Base-by-base conservation (phyloP, 2,329 filamentous ascomycete genomes). In the Magnaporthiopsis rhizophila region DNA sequence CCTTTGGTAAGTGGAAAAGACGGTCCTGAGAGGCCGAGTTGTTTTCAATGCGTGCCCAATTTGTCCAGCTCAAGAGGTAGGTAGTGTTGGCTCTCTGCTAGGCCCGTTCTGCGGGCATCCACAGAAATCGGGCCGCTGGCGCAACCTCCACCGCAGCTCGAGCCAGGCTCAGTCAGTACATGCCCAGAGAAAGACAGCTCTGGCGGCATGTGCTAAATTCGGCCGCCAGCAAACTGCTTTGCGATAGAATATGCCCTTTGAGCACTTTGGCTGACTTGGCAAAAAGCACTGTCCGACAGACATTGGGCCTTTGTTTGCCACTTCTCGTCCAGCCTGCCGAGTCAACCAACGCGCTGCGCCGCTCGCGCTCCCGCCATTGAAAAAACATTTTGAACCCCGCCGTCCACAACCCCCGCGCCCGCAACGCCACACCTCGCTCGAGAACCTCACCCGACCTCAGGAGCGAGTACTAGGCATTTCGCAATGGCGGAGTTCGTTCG, bases 401-500 rank as follows among this genome's bases (percentile, higher is more conserved):
- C 45, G 45, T 8, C 45, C 45, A 53, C 45, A 53, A 53, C 45
- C 45, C 45, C 45, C 45, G 45, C 45, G 45, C 13, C 45, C 9
- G 6, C 18, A n/a, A n/a, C n/a, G 21, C 45, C 45, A 24, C 21
- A n/a, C 45, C 21, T 11, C 45, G 21, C 18, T n/a, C 45, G 45
- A 53, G 21, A 53, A 45, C 45, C 45, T 53, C 45, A 7, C 18
- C n/a, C 45, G 45, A 53, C 45, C 5, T 53, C 45, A 11, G 45
- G 3, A 53, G 21, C 9, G 45, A 53, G n/a, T 11, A 9, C 45
- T 4, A n/a, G 21, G 7, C 24, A 28, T 57, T 59, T 76, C 86
- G 88, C 75, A 77, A 98, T 99, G 95, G 95, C 95, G 78, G 95
- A 99, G 85, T 99, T 99, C 80, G 92, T 99, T 75, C 91, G 95